Conservation (phyloP, 768 basidiomycete genomes). For the Trametes punicea region DNA sequence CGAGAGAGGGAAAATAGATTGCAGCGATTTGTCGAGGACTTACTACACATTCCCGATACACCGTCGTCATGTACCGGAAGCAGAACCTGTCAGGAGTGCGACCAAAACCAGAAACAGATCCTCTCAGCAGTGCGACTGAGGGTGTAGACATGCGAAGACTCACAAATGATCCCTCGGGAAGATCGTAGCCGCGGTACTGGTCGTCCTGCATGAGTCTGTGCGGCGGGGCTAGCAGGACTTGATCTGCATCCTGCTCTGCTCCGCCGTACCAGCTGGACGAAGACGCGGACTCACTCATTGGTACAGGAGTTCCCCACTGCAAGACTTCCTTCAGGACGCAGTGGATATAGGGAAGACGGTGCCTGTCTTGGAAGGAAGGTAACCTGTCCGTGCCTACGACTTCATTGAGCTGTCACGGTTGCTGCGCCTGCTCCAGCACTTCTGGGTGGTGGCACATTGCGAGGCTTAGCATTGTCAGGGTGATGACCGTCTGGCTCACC, state of each 20-base stretch:
- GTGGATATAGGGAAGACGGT: conserved; percentile 1
- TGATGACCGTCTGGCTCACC: background rate
- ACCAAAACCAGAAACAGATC: no score
- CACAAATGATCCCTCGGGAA: conserved; percentile 9
- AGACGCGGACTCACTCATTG: background rate
- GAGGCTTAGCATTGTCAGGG: conserved; percentile 3
- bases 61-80: no score
- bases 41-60: conserved; percentile 14
- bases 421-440: background rate
- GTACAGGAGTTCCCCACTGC: conserved; percentile 4
- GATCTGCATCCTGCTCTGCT: background rate
- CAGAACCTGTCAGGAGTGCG: no score
- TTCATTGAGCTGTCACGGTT: background rate
- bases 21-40: background rate
- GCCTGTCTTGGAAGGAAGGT: background rate
- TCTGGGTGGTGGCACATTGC: conserved; percentile 3
- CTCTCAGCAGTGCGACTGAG: no score
- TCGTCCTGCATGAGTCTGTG: conserved; percentile 12
- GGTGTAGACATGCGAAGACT: no score
- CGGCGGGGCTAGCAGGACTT: background rate
- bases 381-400: background rate
- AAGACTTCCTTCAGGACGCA: conserved; percentile 3
- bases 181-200: background rate
- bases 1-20: background rate
- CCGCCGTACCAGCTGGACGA: no score